A percentile compares a stretch with the other conserved stretches of the same genome.
These are phyloP conservation scores for Chalaropsis ovoidea DNA, from an alignment of 2,329 filamentous ascomycete species.

Conservation along the genomic window DNA sequence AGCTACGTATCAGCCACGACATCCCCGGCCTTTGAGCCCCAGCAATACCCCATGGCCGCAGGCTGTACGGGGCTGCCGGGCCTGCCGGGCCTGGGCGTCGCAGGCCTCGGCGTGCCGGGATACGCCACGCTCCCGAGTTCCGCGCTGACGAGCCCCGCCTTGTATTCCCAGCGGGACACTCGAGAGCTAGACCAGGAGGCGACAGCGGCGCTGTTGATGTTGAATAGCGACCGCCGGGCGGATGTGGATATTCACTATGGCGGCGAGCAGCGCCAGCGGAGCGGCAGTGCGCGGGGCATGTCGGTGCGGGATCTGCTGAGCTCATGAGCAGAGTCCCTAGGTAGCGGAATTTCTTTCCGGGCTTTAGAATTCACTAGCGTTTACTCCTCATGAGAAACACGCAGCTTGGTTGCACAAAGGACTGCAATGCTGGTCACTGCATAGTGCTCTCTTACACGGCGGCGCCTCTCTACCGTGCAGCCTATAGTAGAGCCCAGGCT, in stretches of 20 bases:
- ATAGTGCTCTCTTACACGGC: not conserved
- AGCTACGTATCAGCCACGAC: constrained; percentile 43
- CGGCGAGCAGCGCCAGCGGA: constrained; percentile 39
- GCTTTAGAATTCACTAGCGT: too few species aligned
- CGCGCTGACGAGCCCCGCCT: constrained; percentile 48
- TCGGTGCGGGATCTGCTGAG: constrained; percentile 47
- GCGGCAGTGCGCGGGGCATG: constrained; percentile 37
- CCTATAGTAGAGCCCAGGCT: not conserved
- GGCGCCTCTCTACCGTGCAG: not conserved
- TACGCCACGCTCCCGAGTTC: constrained; percentile 37
- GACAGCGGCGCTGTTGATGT: constrained; percentile 76
- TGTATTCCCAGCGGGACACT: constrained; percentile 44
- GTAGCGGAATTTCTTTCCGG: too few species aligned
- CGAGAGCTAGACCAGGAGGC: constrained; percentile 57
- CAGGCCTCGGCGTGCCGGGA: constrained; percentile 29
- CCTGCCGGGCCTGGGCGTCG: not conserved
- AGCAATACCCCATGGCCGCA: constrained; percentile 33
- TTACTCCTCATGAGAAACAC: not conserved
- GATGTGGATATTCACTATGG: constrained; percentile 31
- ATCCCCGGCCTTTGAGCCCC: constrained; percentile 50
- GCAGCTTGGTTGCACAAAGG: not conserved
- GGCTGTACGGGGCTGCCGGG: not conserved
- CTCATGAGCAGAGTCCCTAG: constrained; percentile 14
- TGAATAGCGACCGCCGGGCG: constrained; percentile 65
- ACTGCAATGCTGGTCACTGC: not conserved